Evolutionary conservation across 192 early-diverging fungal species (phyloP).

Genomic region (Backusella liffmaniae): DNA sequence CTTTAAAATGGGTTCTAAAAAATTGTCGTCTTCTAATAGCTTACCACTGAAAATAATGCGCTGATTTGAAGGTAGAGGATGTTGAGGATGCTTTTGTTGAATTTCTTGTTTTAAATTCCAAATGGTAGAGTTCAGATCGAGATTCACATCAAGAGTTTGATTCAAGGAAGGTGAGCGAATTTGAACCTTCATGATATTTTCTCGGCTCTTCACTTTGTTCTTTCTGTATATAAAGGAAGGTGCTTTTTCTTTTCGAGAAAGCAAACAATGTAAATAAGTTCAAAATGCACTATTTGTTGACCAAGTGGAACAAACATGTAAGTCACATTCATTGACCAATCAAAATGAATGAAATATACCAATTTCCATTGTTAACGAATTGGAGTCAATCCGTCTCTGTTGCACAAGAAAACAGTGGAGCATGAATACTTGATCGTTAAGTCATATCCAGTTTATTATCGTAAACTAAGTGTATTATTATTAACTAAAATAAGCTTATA

Average conservation of each 20-base stretch:
- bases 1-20: conserved; percentile 7
- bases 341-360: background rate
- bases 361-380: background rate
- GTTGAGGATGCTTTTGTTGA: conserved; percentile 27
- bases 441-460: background rate
- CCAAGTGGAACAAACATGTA: background rate
- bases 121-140: conserved; percentile 6
- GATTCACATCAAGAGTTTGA: conserved; percentile 19
- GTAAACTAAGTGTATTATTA: too few species aligned
- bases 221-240: background rate
- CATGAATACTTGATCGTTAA: background rate
- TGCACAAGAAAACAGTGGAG: background rate
- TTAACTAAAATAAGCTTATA: too few species aligned
- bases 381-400: background rate
- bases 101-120: conserved; percentile 20
- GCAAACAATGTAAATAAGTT: background rate
- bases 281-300: background rate
- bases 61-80: conserved; percentile 24
- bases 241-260: background rate
- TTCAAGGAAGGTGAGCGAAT: conserved; percentile 27
- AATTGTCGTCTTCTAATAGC: conserved; percentile 19
- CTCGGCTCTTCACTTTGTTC: background rate
- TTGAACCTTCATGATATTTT: background rate
- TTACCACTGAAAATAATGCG: conserved; percentile 38
- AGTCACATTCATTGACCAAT: background rate